Base-by-base conservation (phyloP, 2,329 filamentous ascomycete genomes). In the Lanzia echinophila region DNA sequence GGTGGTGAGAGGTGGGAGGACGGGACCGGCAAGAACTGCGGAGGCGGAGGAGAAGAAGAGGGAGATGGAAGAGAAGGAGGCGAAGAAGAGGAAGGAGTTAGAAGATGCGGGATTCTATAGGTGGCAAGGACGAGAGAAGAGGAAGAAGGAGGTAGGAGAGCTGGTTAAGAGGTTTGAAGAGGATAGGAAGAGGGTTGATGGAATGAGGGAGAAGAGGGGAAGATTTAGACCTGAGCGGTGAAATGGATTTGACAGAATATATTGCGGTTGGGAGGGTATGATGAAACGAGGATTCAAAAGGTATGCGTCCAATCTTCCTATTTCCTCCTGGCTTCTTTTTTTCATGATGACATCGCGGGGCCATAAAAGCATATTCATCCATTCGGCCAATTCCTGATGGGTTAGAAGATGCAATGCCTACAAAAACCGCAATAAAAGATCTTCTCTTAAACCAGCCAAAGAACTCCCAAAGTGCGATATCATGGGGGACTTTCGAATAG, bases 51-150 rank as follows among this genome's bases (percentile, higher is more conserved):
- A 82, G 62, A 77, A 77, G 52, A 74, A 71, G 59, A 72, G 72
- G 65, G 79, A 76, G 72, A 78, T 83, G 73, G 73, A 82, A 67
- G 82, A 86, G 71, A 80, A 83, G 70, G 76, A 78, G 63, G 76
- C 82, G 67, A 75, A 79, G 72, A 83, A 79, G 73, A 79, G 77
- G 66, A 76, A 79, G 57, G 82, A 83, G 33, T 73, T 82, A 61
- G 79, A 81, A 50, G 83, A 88, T 67, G 50, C 50, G 24, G 50
- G 50, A 38, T 94, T 95, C 69, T 95, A 95, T 71, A 77, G 88
- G 53, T 95, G 92, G 77, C 89, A 95, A 78, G 79, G 81, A 63
- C 74, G 89, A 47, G 87, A 95, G 75, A 84, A 81, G 74, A 82
- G 82, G 73, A 94, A 94, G 76, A 81, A 83, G 65, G 79, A 83